phyloP scores from a whole-genome alignment of 208 protist genomes.

The Acanthamoeba royreba region DNA sequence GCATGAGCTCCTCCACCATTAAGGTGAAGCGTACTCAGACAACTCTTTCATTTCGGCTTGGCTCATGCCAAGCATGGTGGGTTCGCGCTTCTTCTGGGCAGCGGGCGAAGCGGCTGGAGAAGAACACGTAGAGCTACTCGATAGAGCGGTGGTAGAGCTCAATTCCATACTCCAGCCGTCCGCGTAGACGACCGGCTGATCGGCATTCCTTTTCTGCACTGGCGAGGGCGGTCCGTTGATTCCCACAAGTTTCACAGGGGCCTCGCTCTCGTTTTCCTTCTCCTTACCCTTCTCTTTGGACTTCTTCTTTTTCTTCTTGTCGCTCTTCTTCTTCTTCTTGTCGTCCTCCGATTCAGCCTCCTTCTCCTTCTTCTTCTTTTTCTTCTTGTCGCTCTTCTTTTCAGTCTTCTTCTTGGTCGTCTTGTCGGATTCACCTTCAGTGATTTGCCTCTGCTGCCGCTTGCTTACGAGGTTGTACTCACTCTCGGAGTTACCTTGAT shows the following conservation, averaged over 20 bases:
- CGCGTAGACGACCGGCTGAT: not conserved
- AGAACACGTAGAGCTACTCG: not conserved
- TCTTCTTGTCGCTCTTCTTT: not conserved
- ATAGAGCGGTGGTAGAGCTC: not conserved
- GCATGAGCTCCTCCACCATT: too few species aligned
- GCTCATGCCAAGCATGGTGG: not conserved
- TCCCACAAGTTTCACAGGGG: too few species aligned
- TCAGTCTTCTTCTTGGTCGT: not conserved
- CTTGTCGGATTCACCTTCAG: not conserved
- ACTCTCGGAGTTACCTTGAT: not conserved
- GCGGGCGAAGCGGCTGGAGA: not conserved
- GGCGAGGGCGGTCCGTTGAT: not conserved
- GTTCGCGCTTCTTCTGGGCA: not conserved
- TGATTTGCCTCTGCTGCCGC: not conserved
- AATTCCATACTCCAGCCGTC: too few species aligned
- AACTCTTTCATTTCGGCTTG: not conserved
- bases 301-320: not conserved
- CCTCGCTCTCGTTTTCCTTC: not conserved
- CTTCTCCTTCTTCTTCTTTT: not conserved
- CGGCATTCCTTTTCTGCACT: not conserved
- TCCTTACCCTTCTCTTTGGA: not conserved
- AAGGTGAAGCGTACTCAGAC: not conserved
- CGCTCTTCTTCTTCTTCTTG: not conserved
- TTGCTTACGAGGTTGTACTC: not conserved
- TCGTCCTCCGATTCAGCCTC: not conserved